Evolutionary conservation across 1,284 basidiomycete genomes (phyloP), one percentile per base, ranked within the genome.

Genomic region (Boletus mariae): DNA sequence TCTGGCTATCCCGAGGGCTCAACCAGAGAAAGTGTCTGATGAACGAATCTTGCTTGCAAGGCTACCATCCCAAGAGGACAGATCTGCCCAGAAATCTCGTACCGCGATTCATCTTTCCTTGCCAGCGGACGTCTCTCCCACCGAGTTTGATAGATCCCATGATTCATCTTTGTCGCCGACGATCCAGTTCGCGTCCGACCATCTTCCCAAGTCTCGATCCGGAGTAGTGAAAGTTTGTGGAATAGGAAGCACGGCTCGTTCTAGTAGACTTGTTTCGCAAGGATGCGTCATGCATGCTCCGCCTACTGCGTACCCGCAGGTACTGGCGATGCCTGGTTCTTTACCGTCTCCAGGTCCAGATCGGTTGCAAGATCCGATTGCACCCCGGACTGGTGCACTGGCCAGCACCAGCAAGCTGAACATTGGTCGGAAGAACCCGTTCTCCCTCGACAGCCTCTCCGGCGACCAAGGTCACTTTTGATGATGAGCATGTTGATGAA

Each of bases 271-370:
- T 26, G 40, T 47, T 5, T 10, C n/a, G 4, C 55, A 49, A 17
- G 47, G 47, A 17, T 12, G 45, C 13, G 44, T 67, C 37, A 54
- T 56, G 20, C 66, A 48, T 12, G 65, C 66, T 13, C 65, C 65
- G 12, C 41, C 43, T 43, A 66, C 54, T 37, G 63, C 57, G 15
- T 68, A 66, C 54, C 67, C 64, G 1, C 63, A 67, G 28, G 47
- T 57, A 10, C 38, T 11, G 11, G 17, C 38, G 25, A 69, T 66
- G 67, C 64, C 67, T n/a, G 67, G 67, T 32, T 55, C 65, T 26
- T 51, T 69, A 23, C 50, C 60, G 15, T 38, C 55, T 37, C 12
- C 20, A 12, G 43, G n/a, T 23, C 6, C 26, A 20, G 49, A 47
- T 44, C 38, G 34, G 4, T 35, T 25, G 46, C 51, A 47, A 38